Percentiles rank a stretch among this genome's conserved stretches.
phyloP scores from a whole-genome alignment of 2,329 filamentous ascomycete genomes.

The Aspergillus sp. region DNA sequence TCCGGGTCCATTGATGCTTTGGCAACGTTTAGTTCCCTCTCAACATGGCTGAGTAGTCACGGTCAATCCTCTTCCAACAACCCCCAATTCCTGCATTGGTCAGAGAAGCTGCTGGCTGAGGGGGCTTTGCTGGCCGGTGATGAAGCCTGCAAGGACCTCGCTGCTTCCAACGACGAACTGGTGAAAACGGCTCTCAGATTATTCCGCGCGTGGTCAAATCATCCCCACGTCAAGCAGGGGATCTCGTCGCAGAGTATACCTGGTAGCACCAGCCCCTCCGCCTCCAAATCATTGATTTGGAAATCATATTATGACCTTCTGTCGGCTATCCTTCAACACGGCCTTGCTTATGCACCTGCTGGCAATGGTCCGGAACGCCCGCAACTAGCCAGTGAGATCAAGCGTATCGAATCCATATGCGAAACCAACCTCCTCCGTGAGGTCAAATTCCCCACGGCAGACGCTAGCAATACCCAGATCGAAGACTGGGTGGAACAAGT shows the following conservation, averaged over 20 bases:
- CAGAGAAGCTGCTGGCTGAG: conserved; percentile 72
- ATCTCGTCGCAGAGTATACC: conserved; percentile 12
- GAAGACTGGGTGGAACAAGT: conserved; percentile 78
- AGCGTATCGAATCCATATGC: conserved; percentile 74
- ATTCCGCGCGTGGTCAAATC: conserved; percentile 47
- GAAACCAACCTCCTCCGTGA: conserved; percentile 75
- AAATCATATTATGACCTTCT: conserved; percentile 78
- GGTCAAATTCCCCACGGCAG: conserved; percentile 79
- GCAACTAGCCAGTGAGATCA: conserved; percentile 72
- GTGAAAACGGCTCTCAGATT: conserved; percentile 43
- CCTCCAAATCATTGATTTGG: conserved; percentile 62
- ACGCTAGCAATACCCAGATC: conserved; percentile 72
- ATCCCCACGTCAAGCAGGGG: conserved; percentile 34
- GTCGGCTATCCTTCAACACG: conserved; percentile 68
- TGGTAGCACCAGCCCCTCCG: conserved; percentile 18
- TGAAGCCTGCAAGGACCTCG: conserved; percentile 35
- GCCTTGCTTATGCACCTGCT: conserved; percentile 34
- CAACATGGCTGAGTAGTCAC: conserved; percentile 56
- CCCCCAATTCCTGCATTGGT: conserved; percentile 72
- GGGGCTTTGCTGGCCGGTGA: conserved; percentile 67
- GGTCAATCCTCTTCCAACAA: conserved; percentile 44
- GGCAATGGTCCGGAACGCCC: conserved; percentile 47
- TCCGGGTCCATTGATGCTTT: conserved; percentile 57
- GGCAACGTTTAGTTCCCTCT: conserved; percentile 62
- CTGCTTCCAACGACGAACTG: conserved; percentile 21